These are phyloP conservation scores for Neopestalotiopsis clavispora DNA, from an alignment of 2,329 filamentous ascomycete genomes.

Conservation along the genomic window DNA sequence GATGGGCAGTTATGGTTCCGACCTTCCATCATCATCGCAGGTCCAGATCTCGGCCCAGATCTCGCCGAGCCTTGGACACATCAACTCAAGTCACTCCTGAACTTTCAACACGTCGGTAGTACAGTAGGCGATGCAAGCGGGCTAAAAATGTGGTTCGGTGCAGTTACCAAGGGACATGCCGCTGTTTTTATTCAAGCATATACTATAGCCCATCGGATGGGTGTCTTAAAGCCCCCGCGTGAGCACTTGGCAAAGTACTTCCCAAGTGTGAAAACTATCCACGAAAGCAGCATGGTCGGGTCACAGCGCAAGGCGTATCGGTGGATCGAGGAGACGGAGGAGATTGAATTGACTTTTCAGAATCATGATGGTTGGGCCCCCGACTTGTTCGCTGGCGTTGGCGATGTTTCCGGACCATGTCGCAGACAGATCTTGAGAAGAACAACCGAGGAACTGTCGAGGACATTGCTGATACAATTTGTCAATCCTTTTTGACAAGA, in stretches of 20 bases:
- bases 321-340: slow-evolving; percentile 12
- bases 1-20: neutral
- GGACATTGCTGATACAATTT: neutral
- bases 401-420: neutral
- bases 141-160: slow-evolving; percentile 8
- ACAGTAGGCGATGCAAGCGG: slow-evolving; percentile 1
- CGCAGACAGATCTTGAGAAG: neutral
- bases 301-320: slow-evolving; percentile 9
- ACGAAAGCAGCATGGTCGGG: neutral
- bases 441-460: neutral
- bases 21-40: slow-evolving; percentile 1
- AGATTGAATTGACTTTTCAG: neutral
- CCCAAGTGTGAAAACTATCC: neutral
- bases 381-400: slow-evolving; percentile 1
- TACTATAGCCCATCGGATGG: neutral
- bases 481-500: neutral
- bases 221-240: neutral
- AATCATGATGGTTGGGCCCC: neutral
- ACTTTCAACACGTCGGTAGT: neutral
- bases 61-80: neutral
- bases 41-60: neutral
- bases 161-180: slow-evolving; percentile 2
- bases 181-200: slow-evolving; percentile 6
- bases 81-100: neutral
- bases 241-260: slow-evolving; percentile 5